phyloP scores from a whole-genome alignment of 2,329 filamentous ascomycete genomes.

The Fusarium subglutinans region DNA sequence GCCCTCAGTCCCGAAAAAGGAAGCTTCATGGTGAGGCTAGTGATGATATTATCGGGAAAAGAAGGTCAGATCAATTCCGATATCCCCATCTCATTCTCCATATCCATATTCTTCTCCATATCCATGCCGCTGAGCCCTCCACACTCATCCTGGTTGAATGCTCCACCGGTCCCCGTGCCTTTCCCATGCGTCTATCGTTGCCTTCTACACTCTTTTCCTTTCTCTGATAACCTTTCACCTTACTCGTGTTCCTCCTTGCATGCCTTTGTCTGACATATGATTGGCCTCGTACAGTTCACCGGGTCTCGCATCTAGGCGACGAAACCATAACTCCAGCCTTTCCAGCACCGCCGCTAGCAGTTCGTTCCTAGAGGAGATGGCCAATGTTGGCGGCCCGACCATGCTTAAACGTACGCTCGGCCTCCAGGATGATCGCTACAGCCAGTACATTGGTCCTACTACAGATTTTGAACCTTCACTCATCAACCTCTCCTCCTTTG shows the following conservation, averaged over 20 bases:
- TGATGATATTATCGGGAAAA: conserved; percentile 70
- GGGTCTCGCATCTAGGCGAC: conserved; percentile 59
- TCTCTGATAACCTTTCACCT: conserved; percentile 33
- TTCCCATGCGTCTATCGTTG: conserved; percentile 33
- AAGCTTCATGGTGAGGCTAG: conserved; percentile 74
- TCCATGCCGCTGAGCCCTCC: conserved; percentile 24
- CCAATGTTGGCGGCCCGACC: conserved; percentile 73
- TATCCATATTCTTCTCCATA: conserved; percentile 24
- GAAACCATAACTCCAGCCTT: conserved; percentile 65
- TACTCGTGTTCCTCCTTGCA: conserved; percentile 34
- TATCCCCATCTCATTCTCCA: conserved; percentile 13
- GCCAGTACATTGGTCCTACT: conserved; percentile 84
- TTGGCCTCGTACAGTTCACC: conserved; percentile 64
- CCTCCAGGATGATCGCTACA: conserved; percentile 80
- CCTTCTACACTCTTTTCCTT: conserved; percentile 29
- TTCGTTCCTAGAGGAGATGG: conserved; percentile 75
- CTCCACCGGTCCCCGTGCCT: conserved; percentile 28
- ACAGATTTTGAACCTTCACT: conserved; percentile 87
- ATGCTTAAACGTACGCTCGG: conserved; percentile 76
- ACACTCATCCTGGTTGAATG: conserved; percentile 31
- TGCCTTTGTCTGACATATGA: conserved; percentile 56
- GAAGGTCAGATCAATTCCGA: conserved; percentile 66
- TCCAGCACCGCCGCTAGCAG: conserved; percentile 70
- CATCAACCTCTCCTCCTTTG: conserved; percentile 82
- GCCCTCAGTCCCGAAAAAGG: conserved; percentile 81